These are phyloP conservation scores for Cladophialophora carrionii DNA, from an alignment of 2,329 filamentous ascomycete species.

Conservation along the genomic window DNA sequence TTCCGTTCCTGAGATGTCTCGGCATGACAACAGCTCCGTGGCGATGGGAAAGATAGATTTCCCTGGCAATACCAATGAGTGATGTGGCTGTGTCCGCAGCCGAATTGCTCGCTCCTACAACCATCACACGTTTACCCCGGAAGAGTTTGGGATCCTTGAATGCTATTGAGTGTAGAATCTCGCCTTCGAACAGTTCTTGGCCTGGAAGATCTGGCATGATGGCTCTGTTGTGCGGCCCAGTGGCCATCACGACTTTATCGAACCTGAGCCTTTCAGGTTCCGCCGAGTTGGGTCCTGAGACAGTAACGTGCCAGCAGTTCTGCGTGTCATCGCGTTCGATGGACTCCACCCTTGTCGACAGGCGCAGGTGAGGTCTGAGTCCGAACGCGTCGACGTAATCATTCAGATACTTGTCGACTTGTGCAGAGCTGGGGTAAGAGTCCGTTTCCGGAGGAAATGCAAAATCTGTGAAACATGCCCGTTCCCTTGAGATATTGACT, in stretches of 20 bases:
- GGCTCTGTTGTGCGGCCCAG: conserved; percentile 38
- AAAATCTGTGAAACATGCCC: conserved; percentile 34
- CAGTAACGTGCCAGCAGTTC: conserved; percentile 3
- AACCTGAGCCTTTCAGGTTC: conserved; percentile 30
- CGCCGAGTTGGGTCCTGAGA: background rate
- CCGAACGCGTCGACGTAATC: conserved; percentile 29
- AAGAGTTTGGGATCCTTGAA: conserved; percentile 29
- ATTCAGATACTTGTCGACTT: conserved; percentile 34
- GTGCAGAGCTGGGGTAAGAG: conserved; percentile 21
- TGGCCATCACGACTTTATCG: conserved; percentile 45
- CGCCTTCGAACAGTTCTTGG: conserved; percentile 36
- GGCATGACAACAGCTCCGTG: conserved; percentile 31
- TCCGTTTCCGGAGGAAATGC: conserved; percentile 27
- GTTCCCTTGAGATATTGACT: conserved; percentile 28
- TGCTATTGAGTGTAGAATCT: conserved; percentile 35
- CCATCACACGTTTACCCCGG: conserved; percentile 19
- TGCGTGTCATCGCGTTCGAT: conserved; percentile 5
- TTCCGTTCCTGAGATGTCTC: conserved; percentile 33
- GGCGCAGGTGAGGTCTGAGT: conserved; percentile 25
- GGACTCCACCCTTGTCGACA: conserved; percentile 18
- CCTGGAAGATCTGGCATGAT: conserved; percentile 34
- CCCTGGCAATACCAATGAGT: conserved; percentile 29
- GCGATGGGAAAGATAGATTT: conserved; percentile 37
- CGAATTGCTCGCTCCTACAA: conserved; percentile 31
- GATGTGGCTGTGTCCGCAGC: conserved; percentile 39